phyloP scores from a whole-genome alignment of 139 green algal species.

The Coelastrella sp. region DNA sequence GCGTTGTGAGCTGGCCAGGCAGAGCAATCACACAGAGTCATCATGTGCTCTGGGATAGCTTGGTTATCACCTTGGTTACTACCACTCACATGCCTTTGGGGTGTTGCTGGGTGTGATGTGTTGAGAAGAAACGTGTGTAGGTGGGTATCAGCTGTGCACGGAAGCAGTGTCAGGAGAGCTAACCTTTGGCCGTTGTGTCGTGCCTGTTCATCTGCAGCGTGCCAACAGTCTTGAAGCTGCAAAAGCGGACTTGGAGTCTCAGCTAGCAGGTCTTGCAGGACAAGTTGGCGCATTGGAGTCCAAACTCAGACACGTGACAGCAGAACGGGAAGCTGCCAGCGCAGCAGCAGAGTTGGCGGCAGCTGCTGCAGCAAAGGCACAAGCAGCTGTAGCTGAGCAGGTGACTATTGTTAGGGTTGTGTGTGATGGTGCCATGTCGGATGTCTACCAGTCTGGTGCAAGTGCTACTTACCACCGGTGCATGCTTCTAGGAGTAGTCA shows the following conservation, averaged over 20 bases:
- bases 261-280: constrained; percentile 63
- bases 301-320: constrained; percentile 48
- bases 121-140: no score
- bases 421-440: neutral
- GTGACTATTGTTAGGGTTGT: neutral
- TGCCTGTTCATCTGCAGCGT: constrained; percentile 16
- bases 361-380: constrained; percentile 25
- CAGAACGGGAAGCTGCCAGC: constrained; percentile 39
- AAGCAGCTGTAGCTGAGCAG: constrained; percentile 44
- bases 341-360: constrained; percentile 51
- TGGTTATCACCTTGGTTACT: no score
- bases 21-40: no score
- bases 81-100: no score
- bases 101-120: no score
- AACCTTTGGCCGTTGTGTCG: no score
- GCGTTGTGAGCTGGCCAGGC: neutral
- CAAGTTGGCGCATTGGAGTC: constrained; percentile 65
- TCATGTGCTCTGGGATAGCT: no score
- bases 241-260: constrained; percentile 58
- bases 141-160: no score
- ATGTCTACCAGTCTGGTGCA: neutral
- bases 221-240: constrained; percentile 56
- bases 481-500: no score
- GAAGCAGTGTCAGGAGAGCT: no score
- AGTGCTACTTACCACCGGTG: neutral